Evolutionary conservation across 2,329 filamentous ascomycete genomes (phyloP).

Genomic region (Xylariales sp.): DNA sequence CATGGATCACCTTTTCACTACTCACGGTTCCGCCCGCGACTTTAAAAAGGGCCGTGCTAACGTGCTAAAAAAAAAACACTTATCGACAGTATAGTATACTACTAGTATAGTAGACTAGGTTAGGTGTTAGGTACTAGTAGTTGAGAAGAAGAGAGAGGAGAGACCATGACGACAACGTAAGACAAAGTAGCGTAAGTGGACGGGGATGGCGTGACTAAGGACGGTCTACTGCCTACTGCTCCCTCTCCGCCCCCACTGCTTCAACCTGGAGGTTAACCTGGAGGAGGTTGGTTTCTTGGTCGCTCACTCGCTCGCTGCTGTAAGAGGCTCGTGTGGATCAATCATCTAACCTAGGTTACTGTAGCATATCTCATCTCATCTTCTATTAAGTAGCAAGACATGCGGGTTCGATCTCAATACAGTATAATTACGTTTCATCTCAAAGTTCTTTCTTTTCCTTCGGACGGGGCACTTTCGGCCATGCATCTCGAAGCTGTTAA

Average conservation of each 20-base stretch:
- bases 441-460: neutral
- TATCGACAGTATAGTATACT: too few species aligned
- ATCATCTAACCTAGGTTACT: neutral
- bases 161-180: conserved; percentile 17
- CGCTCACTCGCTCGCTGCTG: neutral
- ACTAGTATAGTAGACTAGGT: too few species aligned
- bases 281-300: neutral
- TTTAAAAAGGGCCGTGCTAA: conserved; percentile 4
- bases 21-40: neutral
- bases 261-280: neutral
- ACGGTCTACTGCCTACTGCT: neutral
- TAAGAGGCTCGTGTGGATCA: conserved; percentile 8
- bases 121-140: too few species aligned
- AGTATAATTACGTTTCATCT: conserved; percentile 15
- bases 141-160: neutral
- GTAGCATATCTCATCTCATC: too few species aligned
- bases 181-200: conserved; percentile 17
- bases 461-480: neutral
- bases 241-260: neutral
- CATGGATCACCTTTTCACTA: neutral
- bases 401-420: neutral
- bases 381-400: conserved; percentile 6
- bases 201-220: conserved; percentile 25
- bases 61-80: too few species aligned
- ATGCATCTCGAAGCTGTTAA: neutral